Percentiles rank a stretch among this genome's conserved stretches.
Evolutionary conservation across 345 rosid genomes (phyloP).

Genomic region (Eutrema japonicum): DNA sequence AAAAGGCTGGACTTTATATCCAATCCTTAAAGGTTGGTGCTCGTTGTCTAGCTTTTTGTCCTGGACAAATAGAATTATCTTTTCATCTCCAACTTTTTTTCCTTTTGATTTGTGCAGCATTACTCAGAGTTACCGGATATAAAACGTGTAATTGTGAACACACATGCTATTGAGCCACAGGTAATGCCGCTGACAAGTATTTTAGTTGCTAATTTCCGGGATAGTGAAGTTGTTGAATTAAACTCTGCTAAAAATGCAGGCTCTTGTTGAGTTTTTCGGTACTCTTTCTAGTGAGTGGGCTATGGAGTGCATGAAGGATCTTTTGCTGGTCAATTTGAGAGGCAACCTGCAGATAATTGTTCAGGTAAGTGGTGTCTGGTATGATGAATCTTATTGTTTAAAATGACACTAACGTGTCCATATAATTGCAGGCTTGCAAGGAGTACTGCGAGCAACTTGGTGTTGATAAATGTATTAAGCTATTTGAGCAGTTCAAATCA

Average conservation of each 20-base stretch:
- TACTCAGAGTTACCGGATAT: slow-evolving; percentile 94
- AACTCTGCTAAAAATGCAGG: slow-evolving; percentile 51
- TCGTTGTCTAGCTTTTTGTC: slow-evolving; percentile 6
- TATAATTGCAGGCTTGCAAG: slow-evolving; percentile 78
- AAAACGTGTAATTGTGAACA: slow-evolving; percentile 97
- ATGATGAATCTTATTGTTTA: slow-evolving; percentile 14
- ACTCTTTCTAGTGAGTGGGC: slow-evolving; percentile 99
- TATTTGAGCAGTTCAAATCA: slow-evolving; percentile 97
- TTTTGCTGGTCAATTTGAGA: slow-evolving; percentile 83
- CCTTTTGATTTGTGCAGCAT: slow-evolving; percentile 66
- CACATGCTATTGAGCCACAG: slow-evolving; percentile 99
- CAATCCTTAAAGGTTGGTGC: slow-evolving; percentile 84
- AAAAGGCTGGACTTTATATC: slow-evolving; percentile 94
- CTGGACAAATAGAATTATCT: slow-evolving; percentile 7
- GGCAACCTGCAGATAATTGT: slow-evolving; percentile 99
- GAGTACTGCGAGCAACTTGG: slow-evolving; percentile 99
- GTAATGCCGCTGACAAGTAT: slow-evolving; percentile 47
- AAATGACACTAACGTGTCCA: slow-evolving; percentile 30
- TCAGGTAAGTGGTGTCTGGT: slow-evolving; percentile 59
- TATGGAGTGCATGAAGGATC: slow-evolving; percentile 99
- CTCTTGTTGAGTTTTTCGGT: slow-evolving; percentile 97
- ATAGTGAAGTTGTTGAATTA: slow-evolving; percentile 18
- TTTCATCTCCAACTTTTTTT: slow-evolving; percentile 13
- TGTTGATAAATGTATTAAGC: slow-evolving; percentile 86
- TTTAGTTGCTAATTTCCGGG: slow-evolving; percentile 9